Evolutionary conservation across 2,329 filamentous ascomycete genomes (phyloP), one percentile per base, ranked within the genome.

Genomic region (Elsinoe ampelina): DNA sequence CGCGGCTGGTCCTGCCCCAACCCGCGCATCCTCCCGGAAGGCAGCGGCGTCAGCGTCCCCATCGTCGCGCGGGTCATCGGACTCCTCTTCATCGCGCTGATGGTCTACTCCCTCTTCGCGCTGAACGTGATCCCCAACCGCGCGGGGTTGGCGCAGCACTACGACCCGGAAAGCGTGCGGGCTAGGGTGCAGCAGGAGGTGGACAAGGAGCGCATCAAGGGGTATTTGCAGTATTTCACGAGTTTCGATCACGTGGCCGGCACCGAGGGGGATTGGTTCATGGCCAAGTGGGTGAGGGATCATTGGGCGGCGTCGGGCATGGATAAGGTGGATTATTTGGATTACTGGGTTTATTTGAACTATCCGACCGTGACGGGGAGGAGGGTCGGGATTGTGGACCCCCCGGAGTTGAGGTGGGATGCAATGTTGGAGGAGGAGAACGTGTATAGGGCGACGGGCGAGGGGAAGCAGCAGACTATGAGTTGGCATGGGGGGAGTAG

Each of bases 401-500:
- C 79, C 0, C 81, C 84, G 54, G 84, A 83, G 60, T 75, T 83
- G 35, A 62, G 59, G 47, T 97, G 91, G 91, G 80, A 84, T 57
- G 93, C 92, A 11, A 80, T 80, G 61, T 74, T 98, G 52, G 92
- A 98, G 65, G 93, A 97, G 73, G 80, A 87, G 45, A 79, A 79
- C n/a, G 77, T 80, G 1, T 85, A 85, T 61, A 76, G 76, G n/a
- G 78, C 84, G 60, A 68, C 63, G 41, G 62, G 78, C 2, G 74
- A 77, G 1, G 79, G 82, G 26, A 63, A 62, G 56, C 79, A 82
- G 62, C 85, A 92, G 71, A 91, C 89, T 0, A 78, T 80, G 48
- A 84, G 82, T 6, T 98, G 95, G 67, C 92, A 97, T 68, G 93
- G 89, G 1, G 84, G 93, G 68, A 95, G 91, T 15, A 90, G 87